Evolutionary conservation across 768 basidiomycete species (phyloP).

Genomic region (Lyophyllum decastes): DNA sequence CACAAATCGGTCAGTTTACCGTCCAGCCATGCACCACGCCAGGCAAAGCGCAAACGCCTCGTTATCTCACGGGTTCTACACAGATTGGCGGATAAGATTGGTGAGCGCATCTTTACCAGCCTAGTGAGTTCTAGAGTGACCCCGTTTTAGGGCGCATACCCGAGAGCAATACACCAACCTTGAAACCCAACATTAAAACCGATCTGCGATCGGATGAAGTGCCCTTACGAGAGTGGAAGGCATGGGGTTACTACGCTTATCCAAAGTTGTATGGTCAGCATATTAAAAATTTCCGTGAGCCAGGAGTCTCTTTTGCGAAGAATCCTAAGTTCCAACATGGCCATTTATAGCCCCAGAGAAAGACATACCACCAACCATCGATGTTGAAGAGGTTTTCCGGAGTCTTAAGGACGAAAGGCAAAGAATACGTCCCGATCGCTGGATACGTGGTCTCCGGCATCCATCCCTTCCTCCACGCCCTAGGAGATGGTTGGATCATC

Average conservation of each 20-base stretch:
- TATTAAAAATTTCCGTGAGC: constrained; percentile 47
- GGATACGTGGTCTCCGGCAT: constrained; percentile 49
- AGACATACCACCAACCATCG: constrained; percentile 19
- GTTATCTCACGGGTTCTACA: constrained; percentile 1
- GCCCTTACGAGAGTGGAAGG: constrained; percentile 45
- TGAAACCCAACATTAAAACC: not conserved
- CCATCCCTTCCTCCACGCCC: constrained; percentile 53
- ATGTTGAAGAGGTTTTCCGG: constrained; percentile 33
- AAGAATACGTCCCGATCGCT: constrained; percentile 42
- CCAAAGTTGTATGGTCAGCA: constrained; percentile 41
- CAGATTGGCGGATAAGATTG: constrained; percentile 9
- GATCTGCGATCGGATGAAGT: not conserved
- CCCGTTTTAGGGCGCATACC: not conserved
- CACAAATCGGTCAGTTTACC: not conserved
- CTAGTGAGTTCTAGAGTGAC: not conserved
- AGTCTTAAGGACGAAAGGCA: constrained; percentile 31
- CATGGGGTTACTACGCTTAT: constrained; percentile 55
- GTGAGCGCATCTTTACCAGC: not conserved
- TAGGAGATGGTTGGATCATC: constrained; percentile 42
- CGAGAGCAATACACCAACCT: not conserved
- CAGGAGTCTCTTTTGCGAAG: not conserved
- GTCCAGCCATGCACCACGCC: not conserved
- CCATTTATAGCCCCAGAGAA: constrained; percentile 21
- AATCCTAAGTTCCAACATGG: not conserved
- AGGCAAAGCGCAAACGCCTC: not conserved